A percentile compares a stretch with the other conserved stretches of the same genome.
Conservation (phyloP, 345 rosid genomes). For the Ricinus communis region DNA sequence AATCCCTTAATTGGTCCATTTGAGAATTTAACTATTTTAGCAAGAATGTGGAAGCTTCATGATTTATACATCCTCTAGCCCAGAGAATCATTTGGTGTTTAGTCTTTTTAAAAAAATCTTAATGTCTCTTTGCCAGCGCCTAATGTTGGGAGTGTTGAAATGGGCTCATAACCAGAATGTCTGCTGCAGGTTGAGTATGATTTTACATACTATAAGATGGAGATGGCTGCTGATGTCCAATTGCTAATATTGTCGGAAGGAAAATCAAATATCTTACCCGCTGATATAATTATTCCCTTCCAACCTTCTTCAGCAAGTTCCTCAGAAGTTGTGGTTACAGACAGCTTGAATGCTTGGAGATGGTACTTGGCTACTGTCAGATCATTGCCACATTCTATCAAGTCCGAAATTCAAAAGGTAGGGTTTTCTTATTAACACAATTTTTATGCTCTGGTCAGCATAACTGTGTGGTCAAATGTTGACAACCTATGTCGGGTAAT, state of each 20-base stretch:
- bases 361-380: constrained; percentile 80
- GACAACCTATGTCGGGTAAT: too few relatives aligned
- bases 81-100: too few relatives aligned
- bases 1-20: neutral
- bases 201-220: constrained; percentile 84
- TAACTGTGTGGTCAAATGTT: too few relatives aligned
- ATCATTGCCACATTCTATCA: constrained; percentile 67
- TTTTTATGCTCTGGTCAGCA: too few relatives aligned
- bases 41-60: neutral
- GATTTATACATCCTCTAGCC: neutral
- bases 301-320: constrained; percentile 54
- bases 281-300: constrained; percentile 77
- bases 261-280: constrained; percentile 82
- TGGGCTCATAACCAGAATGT: neutral
- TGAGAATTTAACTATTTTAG: neutral
- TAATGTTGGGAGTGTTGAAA: neutral
- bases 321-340: constrained; percentile 40
- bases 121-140: neutral
- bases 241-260: constrained; percentile 76
- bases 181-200: constrained; percentile 79
- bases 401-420: constrained; percentile 77
- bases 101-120: neutral
- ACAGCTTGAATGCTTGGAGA: constrained; percentile 71
- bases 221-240: constrained; percentile 78
- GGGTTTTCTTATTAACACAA: too few relatives aligned